phyloP scores from a whole-genome alignment of 495 filamentous ascomycete genomes.

The Viridothelium virens region DNA sequence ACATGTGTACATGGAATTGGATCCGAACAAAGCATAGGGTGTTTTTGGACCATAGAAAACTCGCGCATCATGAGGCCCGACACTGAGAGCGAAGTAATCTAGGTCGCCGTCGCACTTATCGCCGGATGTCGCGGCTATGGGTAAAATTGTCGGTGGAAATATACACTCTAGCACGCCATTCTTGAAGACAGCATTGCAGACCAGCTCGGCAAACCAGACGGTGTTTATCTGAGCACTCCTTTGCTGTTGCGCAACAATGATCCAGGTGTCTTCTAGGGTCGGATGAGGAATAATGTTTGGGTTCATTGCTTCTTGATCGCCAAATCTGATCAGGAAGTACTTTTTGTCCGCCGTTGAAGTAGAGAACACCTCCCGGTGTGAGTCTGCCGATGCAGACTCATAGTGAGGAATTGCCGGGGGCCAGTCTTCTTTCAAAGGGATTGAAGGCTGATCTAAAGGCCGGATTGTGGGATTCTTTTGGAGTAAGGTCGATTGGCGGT shows the following conservation, averaged over 20 bases:
- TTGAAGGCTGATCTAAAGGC: not conserved
- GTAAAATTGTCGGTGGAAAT: constrained; percentile 33
- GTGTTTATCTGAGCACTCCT: not conserved
- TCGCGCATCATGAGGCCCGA: constrained; percentile 47
- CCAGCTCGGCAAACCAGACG: constrained; percentile 37
- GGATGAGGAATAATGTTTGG: constrained; percentile 51
- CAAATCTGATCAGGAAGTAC: constrained; percentile 43
- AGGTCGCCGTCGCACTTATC: constrained; percentile 40
- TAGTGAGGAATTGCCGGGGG: not conserved
- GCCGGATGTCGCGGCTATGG: constrained; percentile 37
- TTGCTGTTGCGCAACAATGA: constrained; percentile 40
- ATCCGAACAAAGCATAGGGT: constrained; percentile 43
- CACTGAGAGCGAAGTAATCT: constrained; percentile 31
- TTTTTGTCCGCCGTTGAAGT: constrained; percentile 35
- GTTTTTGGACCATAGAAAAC: constrained; percentile 45
- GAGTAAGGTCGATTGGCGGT: not conserved
- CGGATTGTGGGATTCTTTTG: not conserved
- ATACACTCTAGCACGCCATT: constrained; percentile 37
- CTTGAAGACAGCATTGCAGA: constrained; percentile 42
- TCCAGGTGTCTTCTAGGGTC: constrained; percentile 37
- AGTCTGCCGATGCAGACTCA: not conserved
- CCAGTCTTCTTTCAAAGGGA: not conserved
- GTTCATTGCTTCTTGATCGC: constrained; percentile 35
- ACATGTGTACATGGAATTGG: constrained; percentile 44
- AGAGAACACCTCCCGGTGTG: constrained; percentile 37